Evolutionary conservation across 2,329 filamentous ascomycete species (phyloP).

Genomic region (Aspergillus niger): DNA sequence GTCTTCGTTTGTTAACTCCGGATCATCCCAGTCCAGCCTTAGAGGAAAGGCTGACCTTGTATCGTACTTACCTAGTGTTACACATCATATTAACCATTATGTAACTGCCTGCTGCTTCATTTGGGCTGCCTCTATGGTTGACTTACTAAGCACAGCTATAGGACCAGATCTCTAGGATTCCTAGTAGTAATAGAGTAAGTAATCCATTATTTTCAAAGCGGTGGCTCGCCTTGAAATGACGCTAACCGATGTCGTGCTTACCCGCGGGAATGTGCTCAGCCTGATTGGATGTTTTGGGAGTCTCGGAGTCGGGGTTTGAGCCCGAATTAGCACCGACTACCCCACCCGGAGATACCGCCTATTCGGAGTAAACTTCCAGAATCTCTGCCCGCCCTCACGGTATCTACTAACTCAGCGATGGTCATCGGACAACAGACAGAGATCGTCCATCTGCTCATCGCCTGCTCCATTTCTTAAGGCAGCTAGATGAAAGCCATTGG

Average conservation of each 20-base stretch:
- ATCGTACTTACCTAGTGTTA: too few species aligned
- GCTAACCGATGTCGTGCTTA: neutral
- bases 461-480: neutral
- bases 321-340: neutral
- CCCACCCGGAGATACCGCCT: neutral
- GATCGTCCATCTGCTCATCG: neutral
- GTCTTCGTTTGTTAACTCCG: too few species aligned
- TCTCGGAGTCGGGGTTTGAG: neutral
- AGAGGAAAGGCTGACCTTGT: too few species aligned
- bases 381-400: neutral
- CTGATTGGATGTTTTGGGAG: neutral
- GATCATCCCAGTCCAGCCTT: too few species aligned
- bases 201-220: neutral
- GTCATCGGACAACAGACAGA: neutral
- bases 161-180: neutral
- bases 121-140: neutral
- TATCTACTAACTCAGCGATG: neutral
- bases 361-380: constrained; percentile 4
- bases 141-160: neutral
- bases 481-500: neutral
- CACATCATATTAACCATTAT: too few species aligned
- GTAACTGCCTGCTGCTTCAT: neutral
- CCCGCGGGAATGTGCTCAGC: neutral
- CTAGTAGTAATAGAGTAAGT: neutral
- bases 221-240: neutral